Conservation (phyloP, 108 stramenopile genomes). For the Nitzschia sp. region DNA sequence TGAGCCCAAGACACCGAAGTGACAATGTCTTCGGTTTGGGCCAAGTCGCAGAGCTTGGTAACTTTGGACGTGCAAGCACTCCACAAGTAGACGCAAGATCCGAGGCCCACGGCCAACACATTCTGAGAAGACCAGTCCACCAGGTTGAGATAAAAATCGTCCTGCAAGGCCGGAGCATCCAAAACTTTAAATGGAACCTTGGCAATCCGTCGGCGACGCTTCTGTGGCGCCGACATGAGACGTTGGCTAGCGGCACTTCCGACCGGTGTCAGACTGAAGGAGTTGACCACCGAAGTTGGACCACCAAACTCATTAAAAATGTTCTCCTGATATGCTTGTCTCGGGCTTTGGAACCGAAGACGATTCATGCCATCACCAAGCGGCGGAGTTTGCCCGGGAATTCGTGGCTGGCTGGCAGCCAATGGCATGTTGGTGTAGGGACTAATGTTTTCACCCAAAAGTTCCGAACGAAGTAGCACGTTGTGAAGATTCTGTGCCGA, state of each 20-base stretch:
- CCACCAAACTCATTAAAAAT: slow-evolving; percentile 39
- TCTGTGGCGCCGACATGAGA: slow-evolving; percentile 61
- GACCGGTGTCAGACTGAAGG: slow-evolving; percentile 75
- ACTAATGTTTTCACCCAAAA: slow-evolving; percentile 83
- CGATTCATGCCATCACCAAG: slow-evolving; percentile 65
- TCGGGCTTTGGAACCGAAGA: slow-evolving; percentile 61
- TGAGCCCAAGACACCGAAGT: slow-evolving; percentile 95
- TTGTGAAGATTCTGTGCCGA: slow-evolving; percentile 65
- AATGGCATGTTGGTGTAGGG: slow-evolving; percentile 34
- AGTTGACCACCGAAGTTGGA: slow-evolving; percentile 66
- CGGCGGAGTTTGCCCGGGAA: slow-evolving; percentile 18
- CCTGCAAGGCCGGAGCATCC: slow-evolving; percentile 96
- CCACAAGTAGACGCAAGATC: slow-evolving; percentile 93
- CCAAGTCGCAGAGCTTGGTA: slow-evolving; percentile 87
- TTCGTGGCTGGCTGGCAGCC: slow-evolving; percentile 7
- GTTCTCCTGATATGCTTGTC: slow-evolving; percentile 58
- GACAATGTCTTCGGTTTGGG: slow-evolving; percentile 62
- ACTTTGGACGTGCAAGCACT: slow-evolving; percentile 91
- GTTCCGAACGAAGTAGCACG: slow-evolving; percentile 75
- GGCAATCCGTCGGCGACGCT: slow-evolving; percentile 77
- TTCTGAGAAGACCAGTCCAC: slow-evolving; percentile 96
- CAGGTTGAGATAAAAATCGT: slow-evolving; percentile 99
- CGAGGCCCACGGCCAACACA: slow-evolving; percentile 98
- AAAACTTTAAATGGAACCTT: slow-evolving; percentile 98
- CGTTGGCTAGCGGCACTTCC: slow-evolving; percentile 64